Evolutionary conservation across 495 filamentous ascomycete genomes (phyloP), one percentile per base, ranked within the genome.

Genomic region (Penicillium cataractarum): DNA sequence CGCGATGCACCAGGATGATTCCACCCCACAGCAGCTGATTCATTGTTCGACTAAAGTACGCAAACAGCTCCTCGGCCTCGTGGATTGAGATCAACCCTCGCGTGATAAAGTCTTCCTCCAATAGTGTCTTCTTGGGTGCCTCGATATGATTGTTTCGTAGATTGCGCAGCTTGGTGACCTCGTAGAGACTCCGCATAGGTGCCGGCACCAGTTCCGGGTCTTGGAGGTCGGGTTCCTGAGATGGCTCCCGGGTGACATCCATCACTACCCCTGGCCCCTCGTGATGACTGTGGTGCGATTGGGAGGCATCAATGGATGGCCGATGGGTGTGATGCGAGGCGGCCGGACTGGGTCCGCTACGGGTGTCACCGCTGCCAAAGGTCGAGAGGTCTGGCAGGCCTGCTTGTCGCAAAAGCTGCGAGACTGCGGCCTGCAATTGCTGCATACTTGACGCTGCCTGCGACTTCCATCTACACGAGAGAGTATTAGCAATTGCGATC

Each of bases 161-260:
- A 44, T 84, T 81, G 31, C 82, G 77, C 55, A 87, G 69, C 46
- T 83, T 86, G 7, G 84, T 87, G 31, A 87, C 84, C 61, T 86
- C 84, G 65, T 85, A 87, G 24, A 87, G 67, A 70, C 82, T 85
- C 56, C 82, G 79, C 83, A 87, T 86, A 0, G 84, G 84, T 6
- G 82, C 83, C 1, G 82, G 75, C 29, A 86, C 81, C 35, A 86
- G 57, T 9, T 78, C 76, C 21, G 78, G 74, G 55, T 77, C 75
- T 46, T 82, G 80, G 15, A 80, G 66, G 57, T 79, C 75, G n/a
- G 76, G 78, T 31, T 85, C 83, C 55, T 80, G 81, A 5, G 83
- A 84, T 15, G 76, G 76, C 35, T 86, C 84, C 65, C 83, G 73
- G 15, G 83, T 84, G 21, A 79, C 69, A 53, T 76, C 74, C 73